Percentiles rank a stretch among this genome's conserved stretches.
Evolutionary conservation across 176 grass and related monocot species (phyloP).

Genomic region (Bonia amplexicaulis): DNA sequence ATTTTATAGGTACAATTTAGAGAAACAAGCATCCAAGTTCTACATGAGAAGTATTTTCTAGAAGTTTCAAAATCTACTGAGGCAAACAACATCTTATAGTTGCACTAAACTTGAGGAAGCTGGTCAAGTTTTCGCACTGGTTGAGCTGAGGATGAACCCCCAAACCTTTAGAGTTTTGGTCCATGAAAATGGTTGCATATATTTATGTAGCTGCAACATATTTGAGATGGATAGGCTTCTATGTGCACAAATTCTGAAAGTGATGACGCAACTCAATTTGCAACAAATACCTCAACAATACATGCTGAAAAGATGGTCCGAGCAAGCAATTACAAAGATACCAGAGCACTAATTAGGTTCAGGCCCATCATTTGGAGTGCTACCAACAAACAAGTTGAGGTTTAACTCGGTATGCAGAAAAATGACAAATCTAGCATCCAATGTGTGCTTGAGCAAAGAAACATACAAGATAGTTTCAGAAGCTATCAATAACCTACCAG

Average conservation of each 20-base stretch:
- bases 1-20: not conserved
- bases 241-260: not conserved
- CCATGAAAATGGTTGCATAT: not conserved
- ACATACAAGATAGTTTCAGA: not conserved
- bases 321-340: not conserved
- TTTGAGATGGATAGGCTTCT: not conserved
- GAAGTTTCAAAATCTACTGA: not conserved
- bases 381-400: not conserved
- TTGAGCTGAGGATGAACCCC: no score
- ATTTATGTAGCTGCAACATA: not conserved
- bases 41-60: not conserved
- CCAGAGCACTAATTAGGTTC: not conserved
- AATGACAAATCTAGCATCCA: accelerated
- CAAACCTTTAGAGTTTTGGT: no score
- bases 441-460: not conserved
- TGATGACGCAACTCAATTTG: not conserved
- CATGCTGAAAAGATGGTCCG: not conserved
- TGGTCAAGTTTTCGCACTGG: not conserved
- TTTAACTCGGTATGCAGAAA: not conserved
- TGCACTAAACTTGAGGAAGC: not conserved
- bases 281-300: not conserved
- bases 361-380: not conserved
- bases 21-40: not conserved
- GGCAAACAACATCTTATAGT: no score
- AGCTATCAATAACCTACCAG: not conserved